A percentile compares a stretch with the other conserved stretches of the same genome.
These are phyloP conservation scores for Cladorrhinum samala DNA, from an alignment of 495 filamentous ascomycete species.

Conservation along the genomic window DNA sequence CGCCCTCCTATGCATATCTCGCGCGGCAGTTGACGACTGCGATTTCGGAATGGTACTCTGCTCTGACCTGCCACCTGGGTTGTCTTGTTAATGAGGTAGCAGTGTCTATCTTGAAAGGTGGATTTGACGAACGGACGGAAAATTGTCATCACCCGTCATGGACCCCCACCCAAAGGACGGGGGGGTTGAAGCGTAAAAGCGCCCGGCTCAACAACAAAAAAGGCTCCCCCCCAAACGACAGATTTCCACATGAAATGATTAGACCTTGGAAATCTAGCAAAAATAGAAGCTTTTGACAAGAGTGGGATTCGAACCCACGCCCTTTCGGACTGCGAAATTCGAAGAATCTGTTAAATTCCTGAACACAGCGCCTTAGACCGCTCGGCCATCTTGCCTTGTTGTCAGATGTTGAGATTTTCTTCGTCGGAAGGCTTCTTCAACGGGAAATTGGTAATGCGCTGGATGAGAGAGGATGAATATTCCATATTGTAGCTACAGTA, in stretches of 20 bases:
- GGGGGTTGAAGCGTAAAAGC: no score
- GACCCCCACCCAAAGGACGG: no score
- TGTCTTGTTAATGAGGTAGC: not conserved
- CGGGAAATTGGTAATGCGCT: not conserved
- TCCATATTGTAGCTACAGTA: no score
- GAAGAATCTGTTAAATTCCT: conserved; percentile 17
- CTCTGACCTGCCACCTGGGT: not conserved
- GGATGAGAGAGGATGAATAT: no score
- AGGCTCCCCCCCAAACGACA: not conserved
- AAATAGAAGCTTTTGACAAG: conserved; percentile 20
- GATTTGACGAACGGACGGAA: no score
- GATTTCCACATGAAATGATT: no score
- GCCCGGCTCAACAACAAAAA: no score
- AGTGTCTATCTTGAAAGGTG: no score
- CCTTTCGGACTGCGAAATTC: conserved; percentile 25
- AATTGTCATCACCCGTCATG: no score
- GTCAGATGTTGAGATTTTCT: not conserved
- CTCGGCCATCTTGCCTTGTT: conserved; percentile 28
- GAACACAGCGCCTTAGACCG: conserved; percentile 32
- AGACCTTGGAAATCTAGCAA: no score
- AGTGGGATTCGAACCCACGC: conserved; percentile 34
- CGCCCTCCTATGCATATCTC: not conserved
- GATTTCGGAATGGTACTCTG: conserved; percentile 7
- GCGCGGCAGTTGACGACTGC: conserved; percentile 10
- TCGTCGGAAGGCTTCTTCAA: not conserved